These are phyloP conservation scores for Diutina pseudorugosa DNA, from an alignment of 1,139 yeast species.

Conservation along the genomic window DNA sequence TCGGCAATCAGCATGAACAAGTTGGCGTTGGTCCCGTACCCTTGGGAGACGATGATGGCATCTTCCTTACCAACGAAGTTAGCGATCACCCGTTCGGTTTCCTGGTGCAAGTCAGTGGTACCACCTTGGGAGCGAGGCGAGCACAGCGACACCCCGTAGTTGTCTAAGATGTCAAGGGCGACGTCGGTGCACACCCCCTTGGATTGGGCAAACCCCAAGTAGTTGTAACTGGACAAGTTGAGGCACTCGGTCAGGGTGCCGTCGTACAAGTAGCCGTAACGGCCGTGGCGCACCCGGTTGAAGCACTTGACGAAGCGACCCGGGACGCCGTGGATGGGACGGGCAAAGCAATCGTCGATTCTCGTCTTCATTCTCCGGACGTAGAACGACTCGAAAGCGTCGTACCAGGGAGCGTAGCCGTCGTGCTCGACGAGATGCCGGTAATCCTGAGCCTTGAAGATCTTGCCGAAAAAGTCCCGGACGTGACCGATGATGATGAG, in stretches of 20 bases:
- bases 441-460: conserved; percentile 53
- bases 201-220: conserved; percentile 93
- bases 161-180: conserved; percentile 48
- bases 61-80: conserved; percentile 87
- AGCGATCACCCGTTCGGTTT: conserved; percentile 71
- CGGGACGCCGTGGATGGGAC: conserved; percentile 95
- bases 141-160: conserved; percentile 68
- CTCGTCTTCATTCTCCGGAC: conserved; percentile 84
- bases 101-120: conserved; percentile 59
- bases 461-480: conserved; percentile 76
- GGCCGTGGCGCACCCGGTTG: conserved; percentile 52
- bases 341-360: conserved; percentile 87
- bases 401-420: conserved; percentile 95
- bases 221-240: conserved; percentile 83
- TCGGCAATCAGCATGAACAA: conserved; percentile 77
- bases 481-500: conserved; percentile 82
- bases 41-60: conserved; percentile 79
- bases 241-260: conserved; percentile 71
- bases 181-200: conserved; percentile 83
- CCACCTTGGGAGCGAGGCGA: conserved; percentile 72
- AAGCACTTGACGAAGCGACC: conserved; percentile 80
- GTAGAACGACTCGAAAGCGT: conserved; percentile 88
- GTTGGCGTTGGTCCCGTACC: conserved; percentile 94
- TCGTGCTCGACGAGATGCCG: conserved; percentile 60
- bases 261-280: conserved; percentile 46